Evolutionary conservation across 176 grass and related monocot species (phyloP).

Genomic region (Coix lacrymajobi): DNA sequence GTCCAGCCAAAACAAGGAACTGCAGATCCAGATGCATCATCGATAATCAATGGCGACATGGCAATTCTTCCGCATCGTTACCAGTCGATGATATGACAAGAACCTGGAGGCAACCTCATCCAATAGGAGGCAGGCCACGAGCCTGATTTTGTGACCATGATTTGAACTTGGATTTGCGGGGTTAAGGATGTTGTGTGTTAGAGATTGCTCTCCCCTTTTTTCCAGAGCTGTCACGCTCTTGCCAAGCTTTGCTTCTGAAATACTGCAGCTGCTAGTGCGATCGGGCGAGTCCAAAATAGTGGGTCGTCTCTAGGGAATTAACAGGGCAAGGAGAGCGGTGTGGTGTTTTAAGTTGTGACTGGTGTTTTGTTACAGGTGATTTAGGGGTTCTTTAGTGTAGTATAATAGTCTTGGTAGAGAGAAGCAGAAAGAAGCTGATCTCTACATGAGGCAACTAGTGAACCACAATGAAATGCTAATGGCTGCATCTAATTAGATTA

Average conservation of each 20-base stretch:
- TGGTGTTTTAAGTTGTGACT: not conserved
- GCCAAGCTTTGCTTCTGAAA: not conserved
- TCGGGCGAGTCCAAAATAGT: not conserved
- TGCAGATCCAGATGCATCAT: conserved; percentile 3
- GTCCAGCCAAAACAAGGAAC: not conserved
- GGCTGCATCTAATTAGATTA: not conserved
- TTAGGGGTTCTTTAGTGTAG: not conserved
- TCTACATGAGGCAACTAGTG: conserved; percentile 1
- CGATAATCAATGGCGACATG: not conserved
- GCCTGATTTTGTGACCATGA: conserved; percentile 13
- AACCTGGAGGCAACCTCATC: not conserved
- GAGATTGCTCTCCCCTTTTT: not conserved
- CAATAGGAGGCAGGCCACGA: not conserved
- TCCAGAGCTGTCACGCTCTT: not conserved
- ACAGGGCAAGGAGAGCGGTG: not conserved
- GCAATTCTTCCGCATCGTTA: not conserved
- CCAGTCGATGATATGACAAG: conserved; percentile 23
- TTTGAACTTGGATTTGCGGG: not conserved
- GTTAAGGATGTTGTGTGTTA: not conserved
- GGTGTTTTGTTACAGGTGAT: not conserved
- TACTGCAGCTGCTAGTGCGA: not conserved
- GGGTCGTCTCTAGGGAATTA: not conserved
- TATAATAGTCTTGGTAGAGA: not conserved
- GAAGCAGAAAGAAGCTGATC: not conserved
- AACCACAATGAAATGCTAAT: not conserved